These are phyloP conservation scores for Poterioochromonas sp. DNA, from an alignment of 352 stramenopile species.

Conservation along the genomic window DNA sequence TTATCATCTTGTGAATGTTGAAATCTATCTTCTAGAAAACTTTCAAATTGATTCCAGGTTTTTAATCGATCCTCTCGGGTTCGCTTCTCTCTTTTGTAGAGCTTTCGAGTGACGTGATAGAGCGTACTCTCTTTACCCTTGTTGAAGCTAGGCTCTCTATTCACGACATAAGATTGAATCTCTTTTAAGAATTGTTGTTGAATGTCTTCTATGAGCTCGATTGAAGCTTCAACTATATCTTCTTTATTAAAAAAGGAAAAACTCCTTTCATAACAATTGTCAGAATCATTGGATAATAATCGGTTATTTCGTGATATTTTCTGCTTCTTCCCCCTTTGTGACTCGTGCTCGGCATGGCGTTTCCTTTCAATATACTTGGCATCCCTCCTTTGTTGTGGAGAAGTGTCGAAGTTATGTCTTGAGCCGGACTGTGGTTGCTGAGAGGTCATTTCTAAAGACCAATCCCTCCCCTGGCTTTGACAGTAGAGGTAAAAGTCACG, in stretches of 20 bases:
- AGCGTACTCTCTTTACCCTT: slow-evolving; percentile 3
- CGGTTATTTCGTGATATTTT: too few species aligned
- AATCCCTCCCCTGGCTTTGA: too few species aligned
- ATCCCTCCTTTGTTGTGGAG: too few species aligned
- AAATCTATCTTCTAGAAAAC: slow-evolving; percentile 52
- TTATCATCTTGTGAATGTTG: slow-evolving; percentile 62
- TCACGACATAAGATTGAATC: not conserved
- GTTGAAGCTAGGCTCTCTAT: not conserved
- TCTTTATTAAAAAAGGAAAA: not conserved
- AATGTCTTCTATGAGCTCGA: not conserved
- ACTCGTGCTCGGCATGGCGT: too few species aligned
- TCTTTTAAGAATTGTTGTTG: not conserved
- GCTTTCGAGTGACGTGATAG: too few species aligned
- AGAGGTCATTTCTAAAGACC: too few species aligned
- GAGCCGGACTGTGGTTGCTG: too few species aligned
- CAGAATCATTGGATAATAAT: too few species aligned
- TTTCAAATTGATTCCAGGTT: slow-evolving; percentile 64
- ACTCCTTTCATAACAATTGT: not conserved
- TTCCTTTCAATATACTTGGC: too few species aligned
- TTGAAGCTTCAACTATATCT: not conserved
- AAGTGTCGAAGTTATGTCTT: too few species aligned
- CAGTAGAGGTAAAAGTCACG: too few species aligned
- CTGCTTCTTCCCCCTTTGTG: too few species aligned
- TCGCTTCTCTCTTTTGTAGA: slow-evolving; percentile 47
- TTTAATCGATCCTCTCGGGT: not conserved